A percentile compares a stretch with the other conserved stretches of the same genome.
Evolutionary conservation across 2,329 filamentous ascomycete genomes (phyloP).

Genomic region (Talaromyces sp.): DNA sequence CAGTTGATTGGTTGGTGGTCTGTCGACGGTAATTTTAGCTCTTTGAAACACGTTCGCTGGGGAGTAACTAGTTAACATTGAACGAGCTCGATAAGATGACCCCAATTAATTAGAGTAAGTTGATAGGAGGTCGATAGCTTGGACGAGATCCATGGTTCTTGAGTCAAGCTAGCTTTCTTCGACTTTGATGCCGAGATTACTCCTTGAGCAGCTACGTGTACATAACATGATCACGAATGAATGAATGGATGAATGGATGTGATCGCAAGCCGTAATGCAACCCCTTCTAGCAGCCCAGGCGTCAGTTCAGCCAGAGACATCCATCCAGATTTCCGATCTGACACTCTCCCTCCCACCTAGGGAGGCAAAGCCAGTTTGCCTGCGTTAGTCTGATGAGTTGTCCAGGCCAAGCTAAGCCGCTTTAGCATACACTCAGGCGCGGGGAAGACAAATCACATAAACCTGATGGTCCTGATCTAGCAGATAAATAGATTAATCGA

Average conservation of each 20-base stretch:
- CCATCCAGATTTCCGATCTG: neutral
- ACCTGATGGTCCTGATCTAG: neutral
- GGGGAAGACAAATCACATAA: neutral
- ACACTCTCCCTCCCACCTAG: neutral
- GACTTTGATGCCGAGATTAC: neutral
- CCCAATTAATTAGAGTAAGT: neutral
- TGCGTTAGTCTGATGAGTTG: conserved; percentile 4
- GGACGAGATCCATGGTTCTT: neutral
- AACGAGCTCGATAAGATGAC: neutral
- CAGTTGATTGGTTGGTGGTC: neutral
- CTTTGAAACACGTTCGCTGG: neutral
- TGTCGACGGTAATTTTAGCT: neutral
- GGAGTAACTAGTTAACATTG: too few species aligned
- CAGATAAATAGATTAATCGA: neutral
- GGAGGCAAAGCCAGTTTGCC: neutral
- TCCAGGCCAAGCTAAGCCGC: neutral
- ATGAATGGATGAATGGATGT: neutral
- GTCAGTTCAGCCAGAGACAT: neutral
- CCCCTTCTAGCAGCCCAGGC: neutral
- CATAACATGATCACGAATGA: neutral
- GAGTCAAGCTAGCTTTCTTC: neutral
- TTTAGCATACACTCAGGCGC: neutral
- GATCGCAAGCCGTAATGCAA: neutral
- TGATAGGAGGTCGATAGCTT: neutral
- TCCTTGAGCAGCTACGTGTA: neutral